Percentiles rank a stretch among this genome's conserved stretches.
phyloP scores from a whole-genome alignment of 805 yeast species.

The Priceomyces carsonii region DNA sequence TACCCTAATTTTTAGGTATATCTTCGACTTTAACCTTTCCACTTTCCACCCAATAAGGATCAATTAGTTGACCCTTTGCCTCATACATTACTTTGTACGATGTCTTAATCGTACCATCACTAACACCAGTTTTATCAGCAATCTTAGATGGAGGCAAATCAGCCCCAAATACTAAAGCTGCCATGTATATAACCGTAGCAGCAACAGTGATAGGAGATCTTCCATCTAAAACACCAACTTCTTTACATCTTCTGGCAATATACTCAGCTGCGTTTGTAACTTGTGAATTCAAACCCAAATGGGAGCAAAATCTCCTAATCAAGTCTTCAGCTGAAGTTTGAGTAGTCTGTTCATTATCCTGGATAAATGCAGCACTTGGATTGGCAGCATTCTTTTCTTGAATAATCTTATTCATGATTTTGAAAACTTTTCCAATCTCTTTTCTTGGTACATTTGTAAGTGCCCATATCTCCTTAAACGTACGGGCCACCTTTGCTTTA shows the following conservation, averaged over 20 bases:
- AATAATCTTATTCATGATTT: constrained; percentile 66
- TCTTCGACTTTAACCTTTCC: constrained; percentile 60
- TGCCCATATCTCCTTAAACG: constrained; percentile 95
- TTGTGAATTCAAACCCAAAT: constrained; percentile 80
- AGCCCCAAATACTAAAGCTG: constrained; percentile 82
- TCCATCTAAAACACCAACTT: constrained; percentile 92
- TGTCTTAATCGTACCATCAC: constrained; percentile 96
- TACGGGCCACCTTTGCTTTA: constrained; percentile 89
- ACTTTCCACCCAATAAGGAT: constrained; percentile 71
- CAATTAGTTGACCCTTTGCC: constrained; percentile 64
- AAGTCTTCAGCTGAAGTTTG: constrained; percentile 93
- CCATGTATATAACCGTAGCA: constrained; percentile 95
- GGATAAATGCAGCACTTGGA: constrained; percentile 42
- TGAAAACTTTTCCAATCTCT: constrained; percentile 91
- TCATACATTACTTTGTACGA: constrained; percentile 81
- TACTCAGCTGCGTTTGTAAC: constrained; percentile 91
- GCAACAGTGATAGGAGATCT: constrained; percentile 97
- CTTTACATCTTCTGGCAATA: constrained; percentile 87
- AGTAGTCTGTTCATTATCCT: constrained; percentile 62
- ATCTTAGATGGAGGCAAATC: constrained; percentile 76
- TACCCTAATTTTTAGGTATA: constrained; percentile 28
- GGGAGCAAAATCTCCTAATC: constrained; percentile 94
- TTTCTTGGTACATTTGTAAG: constrained; percentile 90
- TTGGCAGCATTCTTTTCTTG: constrained; percentile 57
- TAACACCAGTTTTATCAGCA: constrained; percentile 91